Evolutionary conservation across 2,329 filamentous ascomycete species (phyloP), one percentile per base, ranked within the genome.

Genomic region (Monosporascus sp.): DNA sequence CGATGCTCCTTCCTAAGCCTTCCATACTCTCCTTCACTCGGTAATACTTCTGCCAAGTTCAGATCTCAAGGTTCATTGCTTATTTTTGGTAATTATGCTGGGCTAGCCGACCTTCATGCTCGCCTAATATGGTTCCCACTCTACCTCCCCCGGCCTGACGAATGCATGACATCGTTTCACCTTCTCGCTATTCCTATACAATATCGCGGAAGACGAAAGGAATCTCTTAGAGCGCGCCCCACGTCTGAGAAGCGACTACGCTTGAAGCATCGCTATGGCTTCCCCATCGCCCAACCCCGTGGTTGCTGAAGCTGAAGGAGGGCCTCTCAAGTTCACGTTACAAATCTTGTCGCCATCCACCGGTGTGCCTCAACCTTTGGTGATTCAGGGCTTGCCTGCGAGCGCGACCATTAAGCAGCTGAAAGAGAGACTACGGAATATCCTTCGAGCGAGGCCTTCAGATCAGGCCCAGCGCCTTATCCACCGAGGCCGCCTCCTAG

Each of bases 401-500:
- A 70, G 71, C 1, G 82, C 78, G 2, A 84, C 80, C 0, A 71
- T 85, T 47, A 75, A 74, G 52, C 71, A 83, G 64, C 68, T 86
- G 36, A 85, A 85, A 64, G 75, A 77, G 44, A 79, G 71, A 63
- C 83, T 86, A 53, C 78, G 80, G 34, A 72, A 81, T 60, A 62
- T 66, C 3, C 64, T 85, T 42, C 68, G 73, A 24, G 65, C 76
- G 45, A 77, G 74, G 49, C 81, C 82, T 3, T 60, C 73, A 17
- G 74, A 82, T 54, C 75, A 81, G 36, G 73, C 77, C 36, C 81
- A 85, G 64, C 74, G 83, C 42, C 68, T 86, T 54, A 86, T 86
- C 38, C 77, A 85, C 60, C 74, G 79, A 42, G 83, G 83, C 1
- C 77, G 81, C 37, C 72, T 83, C 47, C 68, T 86, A 47, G 65